A percentile compares a stretch with the other conserved stretches of the same genome.
These are phyloP conservation scores for Fraxinus cuspidata DNA, from an alignment of 257 asterid species.

Conservation along the genomic window DNA sequence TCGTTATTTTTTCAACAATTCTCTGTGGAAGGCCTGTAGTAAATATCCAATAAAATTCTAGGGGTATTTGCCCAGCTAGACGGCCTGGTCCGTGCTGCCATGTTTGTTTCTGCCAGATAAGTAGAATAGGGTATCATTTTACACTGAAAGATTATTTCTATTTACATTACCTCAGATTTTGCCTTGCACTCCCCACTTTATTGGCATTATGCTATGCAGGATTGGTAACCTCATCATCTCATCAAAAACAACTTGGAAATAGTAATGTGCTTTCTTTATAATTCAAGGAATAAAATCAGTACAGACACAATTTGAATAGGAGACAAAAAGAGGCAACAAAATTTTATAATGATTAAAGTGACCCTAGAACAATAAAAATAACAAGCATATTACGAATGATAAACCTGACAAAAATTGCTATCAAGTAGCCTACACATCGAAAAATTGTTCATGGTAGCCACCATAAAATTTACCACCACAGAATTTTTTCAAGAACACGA, in stretches of 20 bases:
- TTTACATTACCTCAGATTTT: too few relatives aligned
- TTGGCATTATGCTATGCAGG: too few relatives aligned
- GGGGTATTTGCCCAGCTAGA: neutral
- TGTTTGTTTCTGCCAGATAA: neutral
- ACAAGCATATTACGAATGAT: constrained; percentile 11
- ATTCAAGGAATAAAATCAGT: constrained; percentile 13
- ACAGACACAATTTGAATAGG: constrained; percentile 1
- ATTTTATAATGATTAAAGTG: neutral
- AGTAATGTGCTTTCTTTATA: neutral
- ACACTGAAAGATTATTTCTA: too few relatives aligned
- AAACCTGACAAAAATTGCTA: constrained; percentile 28
- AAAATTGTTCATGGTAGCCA: constrained; percentile 37
- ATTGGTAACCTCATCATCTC: too few relatives aligned
- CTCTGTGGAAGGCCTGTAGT: neutral
- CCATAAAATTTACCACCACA: constrained; percentile 42
- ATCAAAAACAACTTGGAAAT: neutral
- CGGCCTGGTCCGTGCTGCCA: neutral
- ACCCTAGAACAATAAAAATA: constrained; percentile 16
- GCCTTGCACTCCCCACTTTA: too few relatives aligned
- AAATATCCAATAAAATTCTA: neutral
- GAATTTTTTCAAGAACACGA: constrained; percentile 7
- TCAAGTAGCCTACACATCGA: constrained; percentile 51
- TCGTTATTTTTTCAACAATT: too few relatives aligned
- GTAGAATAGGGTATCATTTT: too few relatives aligned
- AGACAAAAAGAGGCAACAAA: constrained; percentile 1